Conservation (phyloP, 2,329 filamentous ascomycete species). For the Aspergillus neotritici region DNA sequence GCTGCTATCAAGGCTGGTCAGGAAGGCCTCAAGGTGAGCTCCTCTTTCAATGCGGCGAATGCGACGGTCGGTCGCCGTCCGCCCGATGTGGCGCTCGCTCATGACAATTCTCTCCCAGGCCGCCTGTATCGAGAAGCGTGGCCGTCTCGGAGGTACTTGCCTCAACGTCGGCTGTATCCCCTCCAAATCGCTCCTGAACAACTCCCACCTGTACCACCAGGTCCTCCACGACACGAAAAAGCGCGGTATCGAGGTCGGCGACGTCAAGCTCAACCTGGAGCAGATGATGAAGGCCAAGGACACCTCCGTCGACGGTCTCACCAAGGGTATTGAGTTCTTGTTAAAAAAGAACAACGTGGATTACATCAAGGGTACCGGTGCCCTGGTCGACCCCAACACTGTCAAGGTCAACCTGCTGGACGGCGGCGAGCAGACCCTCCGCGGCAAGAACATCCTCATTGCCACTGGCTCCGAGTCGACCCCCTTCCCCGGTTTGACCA, state of each 20-base stretch:
- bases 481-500: constrained; percentile 89
- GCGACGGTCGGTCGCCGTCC: constrained; percentile 1
- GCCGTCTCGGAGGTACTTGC: constrained; percentile 89
- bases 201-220: constrained; percentile 97
- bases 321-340: constrained; percentile 95
- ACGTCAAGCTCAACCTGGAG: constrained; percentile 90
- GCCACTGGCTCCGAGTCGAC: constrained; percentile 93
- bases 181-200: constrained; percentile 98
- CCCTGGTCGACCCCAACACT: constrained; percentile 84
- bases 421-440: constrained; percentile 79
- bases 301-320: constrained; percentile 76
- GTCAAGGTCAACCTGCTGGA: constrained; percentile 86
- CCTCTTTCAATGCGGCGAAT: background rate
- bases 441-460: constrained; percentile 96
- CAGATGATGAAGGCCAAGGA: constrained; percentile 99
- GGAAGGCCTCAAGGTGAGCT: constrained; percentile 81
- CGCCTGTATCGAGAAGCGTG: constrained; percentile 97
- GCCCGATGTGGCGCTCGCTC: constrained; percentile 9
- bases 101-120: constrained; percentile 52
- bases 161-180: constrained; percentile 99
- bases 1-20: constrained; percentile 98
- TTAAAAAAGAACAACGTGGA: constrained; percentile 99
- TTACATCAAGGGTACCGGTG: constrained; percentile 89
- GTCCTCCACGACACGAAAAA: constrained; percentile 95
- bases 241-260: constrained; percentile 93